Percentiles rank a stretch among this genome's conserved stretches.
Conservation (phyloP, 1,139 yeast genomes). For the Kodamaea derodonti region DNA sequence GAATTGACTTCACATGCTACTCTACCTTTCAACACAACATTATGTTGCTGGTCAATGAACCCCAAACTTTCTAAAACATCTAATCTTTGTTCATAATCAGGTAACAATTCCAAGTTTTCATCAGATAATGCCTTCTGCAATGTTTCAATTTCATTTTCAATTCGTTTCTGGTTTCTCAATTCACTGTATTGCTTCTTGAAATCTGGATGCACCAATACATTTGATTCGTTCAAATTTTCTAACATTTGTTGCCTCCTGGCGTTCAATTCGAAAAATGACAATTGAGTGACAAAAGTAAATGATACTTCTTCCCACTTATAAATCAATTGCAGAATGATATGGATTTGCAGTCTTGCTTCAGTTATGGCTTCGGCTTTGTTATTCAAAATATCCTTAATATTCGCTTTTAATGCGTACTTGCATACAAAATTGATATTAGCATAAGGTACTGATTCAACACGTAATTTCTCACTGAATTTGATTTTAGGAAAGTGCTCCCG, state of each 20-base stretch:
- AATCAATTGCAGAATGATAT: slow-evolving; percentile 37
- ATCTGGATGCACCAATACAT: slow-evolving; percentile 30
- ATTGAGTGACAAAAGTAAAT: slow-evolving; percentile 42
- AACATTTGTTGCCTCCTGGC: slow-evolving; percentile 42
- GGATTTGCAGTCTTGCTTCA: slow-evolving; percentile 41
- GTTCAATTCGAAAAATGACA: slow-evolving; percentile 51
- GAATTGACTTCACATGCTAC: slow-evolving; percentile 85
- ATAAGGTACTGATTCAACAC: slow-evolving; percentile 44
- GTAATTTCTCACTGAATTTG: slow-evolving; percentile 28
- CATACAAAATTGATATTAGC: slow-evolving; percentile 50
- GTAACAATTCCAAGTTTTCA: slow-evolving; percentile 83
- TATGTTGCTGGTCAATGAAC: slow-evolving; percentile 71
- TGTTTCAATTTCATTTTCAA: slow-evolving; percentile 50
- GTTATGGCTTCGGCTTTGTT: slow-evolving; percentile 40
- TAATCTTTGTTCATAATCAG: slow-evolving; percentile 89
- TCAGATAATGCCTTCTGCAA: slow-evolving; percentile 69
- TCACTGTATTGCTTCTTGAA: slow-evolving; percentile 48
- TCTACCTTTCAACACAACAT: slow-evolving; percentile 80
- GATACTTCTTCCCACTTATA: slow-evolving; percentile 43
- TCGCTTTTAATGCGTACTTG: slow-evolving; percentile 38
- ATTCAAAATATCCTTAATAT: slow-evolving; percentile 41
- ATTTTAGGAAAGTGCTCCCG: slow-evolving; percentile 26
- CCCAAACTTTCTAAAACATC: slow-evolving; percentile 69
- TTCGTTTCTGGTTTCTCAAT: slow-evolving; percentile 41
- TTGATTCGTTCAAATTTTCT: slow-evolving; percentile 28